These are phyloP conservation scores for Candida boleticola DNA, from an alignment of 805 yeast species.

Conservation along the genomic window DNA sequence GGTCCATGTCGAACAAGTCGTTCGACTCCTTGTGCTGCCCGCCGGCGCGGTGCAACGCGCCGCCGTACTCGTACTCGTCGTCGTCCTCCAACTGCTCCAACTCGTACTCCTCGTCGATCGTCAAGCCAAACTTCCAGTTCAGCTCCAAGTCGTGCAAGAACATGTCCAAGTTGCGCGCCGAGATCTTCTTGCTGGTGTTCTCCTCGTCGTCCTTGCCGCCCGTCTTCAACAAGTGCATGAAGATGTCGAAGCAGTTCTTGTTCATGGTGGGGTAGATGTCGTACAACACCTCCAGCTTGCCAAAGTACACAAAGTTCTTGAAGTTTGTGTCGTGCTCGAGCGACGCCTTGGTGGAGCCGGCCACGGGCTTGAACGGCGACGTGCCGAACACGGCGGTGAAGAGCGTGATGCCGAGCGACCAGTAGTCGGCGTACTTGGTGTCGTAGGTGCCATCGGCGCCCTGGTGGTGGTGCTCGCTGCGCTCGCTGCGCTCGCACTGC, in stretches of 20 bases:
- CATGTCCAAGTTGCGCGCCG: slow-evolving; percentile 32
- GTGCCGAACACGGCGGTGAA: slow-evolving; percentile 51
- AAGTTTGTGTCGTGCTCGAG: slow-evolving; percentile 38
- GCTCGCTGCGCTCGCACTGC: slow-evolving; percentile 52
- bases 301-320: slow-evolving; percentile 36
- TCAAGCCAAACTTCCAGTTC: slow-evolving; percentile 40
- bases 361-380: slow-evolving; percentile 46
- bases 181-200: slow-evolving; percentile 20
- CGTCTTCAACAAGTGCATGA: slow-evolving; percentile 38
- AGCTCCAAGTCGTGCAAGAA: slow-evolving; percentile 30
- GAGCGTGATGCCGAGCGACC: slow-evolving; percentile 55
- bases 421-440: slow-evolving; percentile 48
- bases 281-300: slow-evolving; percentile 40
- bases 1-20: slow-evolving; percentile 39
- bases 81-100: slow-evolving; percentile 11
- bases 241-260: slow-evolving; percentile 38
- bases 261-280: slow-evolving; percentile 51
- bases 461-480: slow-evolving; percentile 14
- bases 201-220: slow-evolving; percentile 32
- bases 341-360: background rate
- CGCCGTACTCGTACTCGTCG: slow-evolving; percentile 3
- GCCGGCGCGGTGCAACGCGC: slow-evolving; percentile 2
- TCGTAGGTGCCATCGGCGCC: slow-evolving; percentile 29
- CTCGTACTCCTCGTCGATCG: slow-evolving; percentile 45
- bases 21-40: slow-evolving; percentile 17